Base-by-base conservation (phyloP, 768 basidiomycete species). In the Antrodiella citrinella region DNA sequence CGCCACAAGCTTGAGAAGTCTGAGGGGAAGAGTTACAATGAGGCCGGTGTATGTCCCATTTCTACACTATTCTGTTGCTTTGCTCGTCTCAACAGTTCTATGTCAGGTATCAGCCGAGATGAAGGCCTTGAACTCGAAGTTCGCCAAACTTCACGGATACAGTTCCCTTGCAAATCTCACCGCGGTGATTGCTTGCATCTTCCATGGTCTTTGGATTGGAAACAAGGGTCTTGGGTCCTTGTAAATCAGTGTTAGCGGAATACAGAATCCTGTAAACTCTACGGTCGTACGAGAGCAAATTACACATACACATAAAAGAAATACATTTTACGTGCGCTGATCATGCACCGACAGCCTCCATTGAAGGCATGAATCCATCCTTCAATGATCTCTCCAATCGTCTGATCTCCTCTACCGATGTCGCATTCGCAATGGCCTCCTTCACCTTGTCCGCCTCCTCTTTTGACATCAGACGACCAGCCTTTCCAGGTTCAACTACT, bases 361-460 rank as follows among this genome's bases (percentile, higher is more conserved):
- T 74, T 52, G 79, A 75, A 45, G 91, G 89, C 67, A 91, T 67
- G 66, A 86, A 91, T 41, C 91, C 91, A 62, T 93, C 91, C 60
- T 80, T 77, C 58, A 92, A 67, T 64, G 80, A 86, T 69, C 87
- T 77, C 67, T 93, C 90, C 56, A 93, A 64, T 60, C 79, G 78
- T 66, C 85, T 77, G 60, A 94, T 83, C 68, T 95, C 91, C 63
- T 95, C 91, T 57, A 91, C 80, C 44, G 88, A 92, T 26, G 84
- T 88, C n/a, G 92, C 92, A 55, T 82, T 84, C 54, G 86, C 85
- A 57, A 95, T 93, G 15, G 91, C 91, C 25, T 82, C 80, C 65
- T 82, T 86, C 54, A 95, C 88, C 55, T 81, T 82, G 58, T 90
- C 87, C 60, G 84, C 87, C 59, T 95, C 91, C 64, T 93, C 91